Evolutionary conservation across 2,329 filamentous ascomycete genomes (phyloP).

Genomic region (Alternaria incomplexa): DNA sequence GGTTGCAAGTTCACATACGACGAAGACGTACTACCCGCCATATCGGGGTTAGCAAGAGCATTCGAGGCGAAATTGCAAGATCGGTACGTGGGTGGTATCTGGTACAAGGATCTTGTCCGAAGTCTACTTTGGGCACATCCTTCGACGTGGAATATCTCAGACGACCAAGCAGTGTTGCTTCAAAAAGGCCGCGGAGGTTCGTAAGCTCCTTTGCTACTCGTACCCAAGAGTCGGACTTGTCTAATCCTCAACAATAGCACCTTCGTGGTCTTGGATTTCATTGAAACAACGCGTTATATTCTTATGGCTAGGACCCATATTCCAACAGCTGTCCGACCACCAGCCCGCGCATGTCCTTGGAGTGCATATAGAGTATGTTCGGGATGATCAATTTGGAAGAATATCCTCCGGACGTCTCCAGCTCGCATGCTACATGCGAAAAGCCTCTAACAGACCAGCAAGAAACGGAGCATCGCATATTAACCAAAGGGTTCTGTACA

Average conservation of each 20-base stretch:
- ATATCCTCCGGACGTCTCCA: not conserved
- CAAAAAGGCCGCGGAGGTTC: no score
- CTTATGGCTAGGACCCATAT: rapidly evolving
- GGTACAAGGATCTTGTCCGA: not conserved
- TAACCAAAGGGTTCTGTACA: no score
- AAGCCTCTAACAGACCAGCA: not conserved
- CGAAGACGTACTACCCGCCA: not conserved
- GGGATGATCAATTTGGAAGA: not conserved
- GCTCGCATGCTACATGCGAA: not conserved
- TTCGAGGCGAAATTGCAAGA: not conserved
- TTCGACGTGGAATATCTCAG: no score
- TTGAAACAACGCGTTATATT: not conserved
- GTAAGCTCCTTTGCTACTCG: no score
- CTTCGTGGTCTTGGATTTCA: not conserved
- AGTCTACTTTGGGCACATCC: not conserved
- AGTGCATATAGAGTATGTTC: not conserved
- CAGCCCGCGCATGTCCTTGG: rapidly evolving
- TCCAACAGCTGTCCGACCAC: rapidly evolving
- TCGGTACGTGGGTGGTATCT: not conserved
- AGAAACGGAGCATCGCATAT: no score
- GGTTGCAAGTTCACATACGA: not conserved
- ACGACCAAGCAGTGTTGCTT: no score
- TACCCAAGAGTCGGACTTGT: no score
- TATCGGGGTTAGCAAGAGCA: not conserved
- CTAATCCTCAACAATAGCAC: not conserved